phyloP scores from a whole-genome alignment of 345 rosid species.

The Salix caprea region DNA sequence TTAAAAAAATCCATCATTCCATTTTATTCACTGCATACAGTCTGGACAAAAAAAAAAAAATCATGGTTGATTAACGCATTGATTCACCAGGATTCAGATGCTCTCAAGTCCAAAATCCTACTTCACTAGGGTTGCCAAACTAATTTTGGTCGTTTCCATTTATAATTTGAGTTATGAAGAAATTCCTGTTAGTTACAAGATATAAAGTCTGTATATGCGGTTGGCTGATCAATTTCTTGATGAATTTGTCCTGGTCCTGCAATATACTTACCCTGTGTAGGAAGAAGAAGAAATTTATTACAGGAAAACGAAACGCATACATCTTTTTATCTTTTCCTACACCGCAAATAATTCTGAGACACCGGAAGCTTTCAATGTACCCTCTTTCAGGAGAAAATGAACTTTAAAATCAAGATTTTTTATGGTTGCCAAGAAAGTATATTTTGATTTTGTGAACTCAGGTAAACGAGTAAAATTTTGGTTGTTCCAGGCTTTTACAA shows the following conservation, averaged over 20 bases:
- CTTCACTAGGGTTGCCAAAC: too few relatives aligned
- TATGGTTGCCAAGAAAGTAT: too few relatives aligned
- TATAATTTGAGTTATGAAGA: too few relatives aligned
- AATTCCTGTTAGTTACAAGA: too few relatives aligned
- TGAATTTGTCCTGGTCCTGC: neutral
- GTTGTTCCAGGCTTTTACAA: fast-evolving
- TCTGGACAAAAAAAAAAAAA: neutral
- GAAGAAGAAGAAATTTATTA: neutral
- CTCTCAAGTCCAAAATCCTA: neutral
- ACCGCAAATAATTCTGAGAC: neutral
- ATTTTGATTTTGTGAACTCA: too few relatives aligned
- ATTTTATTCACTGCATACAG: neutral
- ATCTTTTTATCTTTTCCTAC: neutral
- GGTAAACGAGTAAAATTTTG: fast-evolving
- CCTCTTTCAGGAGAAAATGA: too few relatives aligned
- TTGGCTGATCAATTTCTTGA: neutral
- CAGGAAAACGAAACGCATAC: neutral
- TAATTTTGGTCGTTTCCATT: too few relatives aligned
- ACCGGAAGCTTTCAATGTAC: too few relatives aligned
- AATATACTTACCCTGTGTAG: neutral
- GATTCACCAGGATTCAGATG: neutral
- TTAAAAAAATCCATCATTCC: neutral
- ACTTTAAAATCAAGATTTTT: too few relatives aligned
- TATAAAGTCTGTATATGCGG: neutral
- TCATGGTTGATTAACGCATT: neutral